Base-by-base conservation (phyloP, 495 filamentous ascomycete genomes). In the Evernia prunastri region DNA sequence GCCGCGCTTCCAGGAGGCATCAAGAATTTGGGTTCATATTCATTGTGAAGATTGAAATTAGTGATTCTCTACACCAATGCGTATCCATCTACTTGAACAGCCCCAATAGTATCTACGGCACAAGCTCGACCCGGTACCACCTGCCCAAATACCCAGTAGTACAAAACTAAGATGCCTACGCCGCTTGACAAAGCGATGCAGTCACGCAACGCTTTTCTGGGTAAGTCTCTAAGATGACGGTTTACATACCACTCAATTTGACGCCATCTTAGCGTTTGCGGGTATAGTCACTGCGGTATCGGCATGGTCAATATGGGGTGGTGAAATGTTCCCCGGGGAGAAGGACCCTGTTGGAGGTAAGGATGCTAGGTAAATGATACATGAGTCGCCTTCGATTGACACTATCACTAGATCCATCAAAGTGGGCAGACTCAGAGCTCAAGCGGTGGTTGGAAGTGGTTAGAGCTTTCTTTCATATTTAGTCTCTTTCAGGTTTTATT, bases 241-340 rank as follows among this genome's bases (percentile, higher is more conserved):
- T 31, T 42, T 58, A n/a, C 49, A 11, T 43, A 13, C 23, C 11
- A 39, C 61, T 29, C 23, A 57, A 15, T 42, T 61, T 69, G 69
- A 70, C 65, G 25, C 54, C 49, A 61, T 62, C 8, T 10, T 64
- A 80, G 79, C 78, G 1, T 96, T 96, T 73, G 83, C 88, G 20
- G 90, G 89, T 29, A 84, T 96, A 66, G 86, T 96, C 49, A 88
- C 90, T 4, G 91, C 89, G 4, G 92, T 88, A 10, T 87, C 92
- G 9, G 88, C 82, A 23, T 96, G 87, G 86, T 81, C 87, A 4
- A 95, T 96, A 65, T 90, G 88, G 87, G 88, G 89, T 59, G 81
- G 83, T 33, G 89, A 91, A 63, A 81, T 96, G 67, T 92, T 96
- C 66, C 90, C 91, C 1, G 68, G 78, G 0, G 75, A 85, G 29